These are phyloP conservation scores for Betula pendula DNA, from an alignment of 306 rosid species.

Conservation along the genomic window DNA sequence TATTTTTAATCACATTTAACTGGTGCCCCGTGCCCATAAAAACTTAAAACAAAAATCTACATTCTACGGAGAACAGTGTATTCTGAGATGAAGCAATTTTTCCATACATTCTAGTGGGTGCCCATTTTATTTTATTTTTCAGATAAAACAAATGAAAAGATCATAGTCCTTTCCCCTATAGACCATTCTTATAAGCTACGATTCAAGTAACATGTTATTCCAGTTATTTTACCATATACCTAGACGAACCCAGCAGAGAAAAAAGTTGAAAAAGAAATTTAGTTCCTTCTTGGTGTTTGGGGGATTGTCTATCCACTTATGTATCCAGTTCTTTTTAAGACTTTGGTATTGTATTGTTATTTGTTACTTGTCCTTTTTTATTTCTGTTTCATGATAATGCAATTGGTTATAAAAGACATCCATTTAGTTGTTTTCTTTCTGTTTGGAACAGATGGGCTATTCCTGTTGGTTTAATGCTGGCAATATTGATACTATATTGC, in stretches of 20 bases:
- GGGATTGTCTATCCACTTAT: no score
- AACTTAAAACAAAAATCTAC: no score
- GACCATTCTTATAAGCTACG: neutral
- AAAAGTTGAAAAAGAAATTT: neutral
- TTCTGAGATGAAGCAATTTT: no score
- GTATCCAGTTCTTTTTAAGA: neutral
- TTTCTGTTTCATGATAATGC: slow-evolving; percentile 15
- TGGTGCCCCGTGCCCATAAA: neutral
- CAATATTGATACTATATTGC: slow-evolving; percentile 68
- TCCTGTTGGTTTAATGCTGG: slow-evolving; percentile 55
- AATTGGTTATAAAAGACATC: neutral
- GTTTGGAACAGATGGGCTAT: slow-evolving; percentile 91
- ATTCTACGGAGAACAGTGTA: no score
- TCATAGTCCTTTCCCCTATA: neutral
- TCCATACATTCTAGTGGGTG: no score
- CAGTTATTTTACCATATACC: neutral
- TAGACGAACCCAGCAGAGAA: neutral
- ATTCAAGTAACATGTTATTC: neutral
- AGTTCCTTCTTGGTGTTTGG: slow-evolving; percentile 60
- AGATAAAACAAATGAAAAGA: neutral
- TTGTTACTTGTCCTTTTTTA: neutral
- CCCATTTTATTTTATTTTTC: neutral
- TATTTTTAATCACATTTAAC: neutral
- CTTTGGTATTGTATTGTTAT: neutral
- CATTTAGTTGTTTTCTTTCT: slow-evolving; percentile 17